These are phyloP conservation scores for Candida insectorum DNA, from an alignment of 805 yeast species.

Conservation along the genomic window DNA sequence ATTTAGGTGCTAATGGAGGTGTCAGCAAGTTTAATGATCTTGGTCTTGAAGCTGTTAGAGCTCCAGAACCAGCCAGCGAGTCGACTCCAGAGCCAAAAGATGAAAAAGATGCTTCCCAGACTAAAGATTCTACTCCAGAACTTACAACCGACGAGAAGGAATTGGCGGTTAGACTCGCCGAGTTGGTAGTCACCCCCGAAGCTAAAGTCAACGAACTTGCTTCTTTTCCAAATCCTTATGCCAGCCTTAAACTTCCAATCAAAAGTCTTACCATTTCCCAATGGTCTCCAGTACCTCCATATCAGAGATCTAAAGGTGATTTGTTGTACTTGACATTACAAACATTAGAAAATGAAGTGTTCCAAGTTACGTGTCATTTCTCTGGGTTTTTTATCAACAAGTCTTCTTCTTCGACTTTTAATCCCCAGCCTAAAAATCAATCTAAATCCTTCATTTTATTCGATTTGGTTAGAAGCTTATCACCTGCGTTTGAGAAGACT, in stretches of 20 bases:
- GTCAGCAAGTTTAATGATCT: slow-evolving; percentile 45
- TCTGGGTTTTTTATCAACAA: slow-evolving; percentile 79
- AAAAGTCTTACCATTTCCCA: slow-evolving; percentile 57
- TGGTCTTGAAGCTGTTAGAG: slow-evolving; percentile 31
- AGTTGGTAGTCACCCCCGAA: not conserved
- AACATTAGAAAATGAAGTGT: slow-evolving; percentile 78
- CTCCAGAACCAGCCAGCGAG: slow-evolving; percentile 5
- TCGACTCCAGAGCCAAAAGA: slow-evolving; percentile 11
- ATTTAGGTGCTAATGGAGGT: slow-evolving; percentile 46
- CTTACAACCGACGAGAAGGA: slow-evolving; percentile 5
- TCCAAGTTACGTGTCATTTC: slow-evolving; percentile 73
- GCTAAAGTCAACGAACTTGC: slow-evolving; percentile 11
- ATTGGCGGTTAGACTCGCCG: slow-evolving; percentile 5
- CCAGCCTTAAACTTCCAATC: slow-evolving; percentile 47
- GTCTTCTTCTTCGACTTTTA: slow-evolving; percentile 65
- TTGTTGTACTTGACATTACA: slow-evolving; percentile 69
- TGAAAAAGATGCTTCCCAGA: slow-evolving; percentile 14
- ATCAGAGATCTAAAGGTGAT: slow-evolving; percentile 67
- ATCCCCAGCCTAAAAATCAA: slow-evolving; percentile 51
- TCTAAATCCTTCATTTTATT: slow-evolving; percentile 50
- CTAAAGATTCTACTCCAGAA: slow-evolving; percentile 8
- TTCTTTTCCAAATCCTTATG: slow-evolving; percentile 24
- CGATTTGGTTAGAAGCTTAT: slow-evolving; percentile 59
- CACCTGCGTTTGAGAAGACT: slow-evolving; percentile 58
- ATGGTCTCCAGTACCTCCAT: slow-evolving; percentile 83